Base-by-base conservation (phyloP, 1,139 yeast species). In the Yamadazyma blattariae region DNA sequence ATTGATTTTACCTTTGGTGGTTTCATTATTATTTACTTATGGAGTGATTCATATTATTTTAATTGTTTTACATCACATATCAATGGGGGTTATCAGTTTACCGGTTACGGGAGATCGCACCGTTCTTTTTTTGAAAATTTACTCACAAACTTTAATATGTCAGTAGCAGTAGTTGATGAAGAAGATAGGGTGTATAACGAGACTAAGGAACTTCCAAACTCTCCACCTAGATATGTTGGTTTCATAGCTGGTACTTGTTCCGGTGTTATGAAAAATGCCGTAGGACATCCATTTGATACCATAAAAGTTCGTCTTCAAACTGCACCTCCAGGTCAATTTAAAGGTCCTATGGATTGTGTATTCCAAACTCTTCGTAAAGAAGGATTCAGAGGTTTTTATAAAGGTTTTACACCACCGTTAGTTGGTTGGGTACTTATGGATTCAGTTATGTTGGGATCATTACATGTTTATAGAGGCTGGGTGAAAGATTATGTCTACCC, bases 391-490 rank as follows among this genome's bases (percentile, higher is more conserved):
- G 96, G 95, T 0, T 76, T 88, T 36, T 88, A 87, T 55, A 79
- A 88, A 50, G 96, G 96, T 0, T 88, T 89, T 45, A 86, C 96
- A 0, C 96, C 96, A 7, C 96, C 96, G 1, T 65, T 89, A 44
- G 77, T 87, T 12, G 97, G 96, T 0, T 89, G 96, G 96, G 88
- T 89, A 48, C 61, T 85, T 41, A 88, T 89, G 96, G 97, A 89
- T 54, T 77, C 86, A 14, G 89, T 74, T 41, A 85, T 89, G 90
- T 68, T 89, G 45, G 96, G 96, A 1, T 82, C 94, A 9, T 64
- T 88, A 36, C 94, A 86, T 49, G 75, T 82, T 41, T 89, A 89
- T 56, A 64, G 94, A 46, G 61, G 87, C 42, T 59, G 79, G 24
- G 67, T 85, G 39, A 81, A 82, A 50, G 84, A 82, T 13, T 68